phyloP scores from a whole-genome alignment of 176 grass and related monocot species.

The Eremochloa ophiuroides region DNA sequence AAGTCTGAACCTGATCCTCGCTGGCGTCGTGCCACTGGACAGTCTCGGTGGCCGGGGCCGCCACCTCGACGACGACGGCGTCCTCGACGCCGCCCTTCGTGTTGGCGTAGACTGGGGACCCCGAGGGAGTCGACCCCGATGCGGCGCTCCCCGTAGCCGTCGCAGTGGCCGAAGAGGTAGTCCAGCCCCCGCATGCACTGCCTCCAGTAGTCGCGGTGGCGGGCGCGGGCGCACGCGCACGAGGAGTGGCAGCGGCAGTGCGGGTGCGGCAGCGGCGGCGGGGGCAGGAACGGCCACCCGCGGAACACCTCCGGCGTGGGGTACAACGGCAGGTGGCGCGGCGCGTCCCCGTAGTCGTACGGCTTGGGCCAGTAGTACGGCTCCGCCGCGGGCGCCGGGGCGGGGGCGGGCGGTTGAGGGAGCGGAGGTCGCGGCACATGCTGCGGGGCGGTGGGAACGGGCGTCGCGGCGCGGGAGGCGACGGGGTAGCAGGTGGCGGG shows the following conservation, averaged over 20 bases:
- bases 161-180: constrained; percentile 76
- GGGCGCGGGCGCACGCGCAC: constrained; percentile 1
- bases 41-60: constrained; percentile 34
- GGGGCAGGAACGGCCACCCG: constrained; percentile 32
- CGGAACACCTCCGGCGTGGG: constrained; percentile 58
- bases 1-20: no score
- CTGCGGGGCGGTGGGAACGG: constrained; percentile 5
- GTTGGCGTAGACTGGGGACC: constrained; percentile 76
- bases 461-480: not conserved
- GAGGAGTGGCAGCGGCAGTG: not conserved
- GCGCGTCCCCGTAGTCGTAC: constrained; percentile 45
- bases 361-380: constrained; percentile 62
- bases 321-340: constrained; percentile 22
- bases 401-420: not conserved
- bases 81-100: constrained; percentile 41
- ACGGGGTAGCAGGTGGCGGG: constrained; percentile 38
- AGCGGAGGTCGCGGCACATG: not conserved
- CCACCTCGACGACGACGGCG: constrained; percentile 53
- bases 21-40: constrained; percentile 39
- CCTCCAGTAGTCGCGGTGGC: constrained; percentile 53
- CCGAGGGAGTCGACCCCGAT: constrained; percentile 54
- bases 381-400: constrained; percentile 22
- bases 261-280: not conserved
- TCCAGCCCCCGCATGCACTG: constrained; percentile 69
- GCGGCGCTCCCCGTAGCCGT: constrained; percentile 79